A percentile compares a stretch with the other conserved stretches of the same genome.
Evolutionary conservation across 2,329 filamentous ascomycete species (phyloP).

Genomic region (Fusarium camptoceras): DNA sequence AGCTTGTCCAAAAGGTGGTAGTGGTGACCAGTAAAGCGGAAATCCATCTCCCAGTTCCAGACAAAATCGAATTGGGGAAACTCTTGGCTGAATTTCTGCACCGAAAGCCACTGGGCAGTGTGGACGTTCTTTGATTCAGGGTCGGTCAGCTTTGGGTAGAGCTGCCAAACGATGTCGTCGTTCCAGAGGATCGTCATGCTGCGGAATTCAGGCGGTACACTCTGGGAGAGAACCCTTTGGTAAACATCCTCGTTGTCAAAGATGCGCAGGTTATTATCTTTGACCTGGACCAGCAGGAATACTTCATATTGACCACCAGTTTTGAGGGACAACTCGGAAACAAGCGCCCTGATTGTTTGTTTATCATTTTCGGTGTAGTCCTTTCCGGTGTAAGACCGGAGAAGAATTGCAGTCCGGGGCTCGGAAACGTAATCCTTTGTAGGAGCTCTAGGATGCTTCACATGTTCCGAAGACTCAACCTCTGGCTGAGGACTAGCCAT

Average conservation of each 20-base stretch:
- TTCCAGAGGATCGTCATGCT: slow-evolving; percentile 81
- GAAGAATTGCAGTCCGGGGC: slow-evolving; percentile 76
- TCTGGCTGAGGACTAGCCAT: slow-evolving; percentile 1
- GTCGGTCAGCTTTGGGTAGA: slow-evolving; percentile 81
- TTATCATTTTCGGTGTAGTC: slow-evolving; percentile 83
- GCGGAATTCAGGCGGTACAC: slow-evolving; percentile 76
- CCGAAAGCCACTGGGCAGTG: slow-evolving; percentile 74
- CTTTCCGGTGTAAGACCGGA: slow-evolving; percentile 81
- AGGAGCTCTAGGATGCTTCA: slow-evolving; percentile 22
- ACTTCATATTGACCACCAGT: slow-evolving; percentile 86
- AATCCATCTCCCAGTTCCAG: slow-evolving; percentile 92
- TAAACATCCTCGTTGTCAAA: slow-evolving; percentile 71
- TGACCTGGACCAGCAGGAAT: slow-evolving; percentile 83
- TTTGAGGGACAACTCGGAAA: slow-evolving; percentile 80
- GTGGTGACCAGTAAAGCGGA: slow-evolving; percentile 82
- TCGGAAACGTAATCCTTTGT: slow-evolving; percentile 51
- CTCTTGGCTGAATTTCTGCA: slow-evolving; percentile 80
- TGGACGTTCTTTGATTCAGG: slow-evolving; percentile 66
- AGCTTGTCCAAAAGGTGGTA: slow-evolving; percentile 81
- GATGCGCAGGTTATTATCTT: slow-evolving; percentile 68
- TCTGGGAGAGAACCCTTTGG: slow-evolving; percentile 67
- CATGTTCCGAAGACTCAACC: slow-evolving; percentile 7
- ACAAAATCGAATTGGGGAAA: slow-evolving; percentile 84
- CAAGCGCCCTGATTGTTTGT: slow-evolving; percentile 80
- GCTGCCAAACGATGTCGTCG: slow-evolving; percentile 76